Conservation (phyloP, 106 monocot species). For the Allium sativum region DNA sequence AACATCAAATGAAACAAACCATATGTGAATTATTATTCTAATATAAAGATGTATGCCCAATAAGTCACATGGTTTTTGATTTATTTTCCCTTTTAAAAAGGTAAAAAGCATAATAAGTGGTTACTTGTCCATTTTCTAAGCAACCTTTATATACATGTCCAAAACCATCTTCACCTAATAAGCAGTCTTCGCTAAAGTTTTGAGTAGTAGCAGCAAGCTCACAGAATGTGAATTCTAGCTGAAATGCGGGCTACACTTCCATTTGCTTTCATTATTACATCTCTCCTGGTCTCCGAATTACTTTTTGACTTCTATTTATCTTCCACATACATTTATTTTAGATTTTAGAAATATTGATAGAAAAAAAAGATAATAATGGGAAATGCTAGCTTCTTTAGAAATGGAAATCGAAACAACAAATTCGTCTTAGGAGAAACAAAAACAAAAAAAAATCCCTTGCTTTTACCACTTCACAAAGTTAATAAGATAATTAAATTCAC, state of each 20-base stretch:
- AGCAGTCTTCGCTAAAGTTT: slow-evolving; percentile 7
- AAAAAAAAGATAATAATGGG: too few species aligned
- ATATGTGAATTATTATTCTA: too few species aligned
- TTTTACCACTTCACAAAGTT: too few species aligned
- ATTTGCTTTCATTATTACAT: slow-evolving; percentile 19
- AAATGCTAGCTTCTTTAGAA: too few species aligned
- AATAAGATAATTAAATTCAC: too few species aligned
- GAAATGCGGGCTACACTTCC: slow-evolving; percentile 11
- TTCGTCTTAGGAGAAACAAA: too few species aligned
- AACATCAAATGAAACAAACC: background rate
- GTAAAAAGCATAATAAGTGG: background rate
- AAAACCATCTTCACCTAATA: slow-evolving; percentile 10
- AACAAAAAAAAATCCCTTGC: too few species aligned
- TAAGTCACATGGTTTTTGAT: too few species aligned
- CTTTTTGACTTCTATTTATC: slow-evolving; percentile 34
- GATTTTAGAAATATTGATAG: background rate
- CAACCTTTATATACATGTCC: slow-evolving; percentile 10
- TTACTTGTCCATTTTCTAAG: slow-evolving; percentile 9
- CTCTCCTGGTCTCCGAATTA: slow-evolving; percentile 35
- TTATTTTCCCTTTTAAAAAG: background rate
- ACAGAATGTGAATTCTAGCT: slow-evolving; percentile 8
- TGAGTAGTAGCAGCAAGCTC: slow-evolving; percentile 9
- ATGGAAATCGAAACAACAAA: too few species aligned
- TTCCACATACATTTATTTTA: slow-evolving; percentile 11
- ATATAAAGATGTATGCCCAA: too few species aligned